These are phyloP conservation scores for Stephania cephalantha DNA, from an alignment of 164 flowering plant species.

Conservation along the genomic window DNA sequence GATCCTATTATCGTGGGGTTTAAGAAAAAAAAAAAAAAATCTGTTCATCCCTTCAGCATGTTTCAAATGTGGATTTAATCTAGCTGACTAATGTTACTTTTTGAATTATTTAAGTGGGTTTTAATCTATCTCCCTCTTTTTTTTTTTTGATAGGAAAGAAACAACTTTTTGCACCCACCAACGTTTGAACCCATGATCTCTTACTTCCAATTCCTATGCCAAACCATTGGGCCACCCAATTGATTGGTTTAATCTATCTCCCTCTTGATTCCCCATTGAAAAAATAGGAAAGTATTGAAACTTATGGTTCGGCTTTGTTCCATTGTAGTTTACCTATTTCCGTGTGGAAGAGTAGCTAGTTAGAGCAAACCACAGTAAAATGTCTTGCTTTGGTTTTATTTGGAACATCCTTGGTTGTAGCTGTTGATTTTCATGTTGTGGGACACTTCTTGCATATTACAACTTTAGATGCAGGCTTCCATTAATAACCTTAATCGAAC, in stretches of 20 bases:
- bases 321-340: neutral
- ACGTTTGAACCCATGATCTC: too few relatives aligned
- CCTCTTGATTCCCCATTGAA: neutral
- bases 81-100: neutral
- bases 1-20: too few relatives aligned
- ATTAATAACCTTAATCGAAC: neutral
- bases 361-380: neutral
- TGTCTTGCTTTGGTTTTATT: neutral
- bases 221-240: too few relatives aligned
- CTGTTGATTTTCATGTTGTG: neutral
- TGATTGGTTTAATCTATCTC: neutral
- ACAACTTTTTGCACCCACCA: too few relatives aligned
- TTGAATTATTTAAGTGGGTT: neutral
- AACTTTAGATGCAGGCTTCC: neutral
- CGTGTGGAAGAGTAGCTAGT: neutral
- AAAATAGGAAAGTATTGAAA: neutral
- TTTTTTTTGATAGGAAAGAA: too few relatives aligned
- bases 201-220: too few relatives aligned
- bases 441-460: neutral
- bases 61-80: neutral
- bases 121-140: neutral
- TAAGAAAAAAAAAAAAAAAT: too few relatives aligned
- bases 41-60: neutral
- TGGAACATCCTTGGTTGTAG: neutral
- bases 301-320: neutral